Evolutionary conservation across 768 basidiomycete species (phyloP).

Genomic region (Podaxis mareebaensis): DNA sequence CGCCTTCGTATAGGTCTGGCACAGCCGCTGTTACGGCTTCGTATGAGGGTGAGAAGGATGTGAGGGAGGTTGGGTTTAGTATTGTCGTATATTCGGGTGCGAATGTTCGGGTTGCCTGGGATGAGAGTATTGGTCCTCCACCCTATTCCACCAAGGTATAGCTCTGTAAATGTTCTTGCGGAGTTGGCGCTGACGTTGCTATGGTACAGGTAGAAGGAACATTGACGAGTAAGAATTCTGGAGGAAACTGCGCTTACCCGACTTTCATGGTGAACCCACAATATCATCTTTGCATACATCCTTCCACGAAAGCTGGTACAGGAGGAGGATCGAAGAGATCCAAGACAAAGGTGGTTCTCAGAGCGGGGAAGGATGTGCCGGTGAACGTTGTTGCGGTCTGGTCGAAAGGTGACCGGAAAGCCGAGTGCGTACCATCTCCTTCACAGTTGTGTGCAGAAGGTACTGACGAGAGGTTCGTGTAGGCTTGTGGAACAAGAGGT

Average conservation of each 20-base stretch:
- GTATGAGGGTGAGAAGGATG: constrained; percentile 58
- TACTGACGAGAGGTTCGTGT: not conserved
- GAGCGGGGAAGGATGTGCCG: constrained; percentile 65
- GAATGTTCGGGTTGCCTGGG: constrained; percentile 43
- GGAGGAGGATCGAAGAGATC: constrained; percentile 18
- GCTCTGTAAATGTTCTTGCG: not conserved
- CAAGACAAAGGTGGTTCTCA: constrained; percentile 49
- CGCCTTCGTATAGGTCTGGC: constrained; percentile 34
- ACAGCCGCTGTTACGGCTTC: constrained; percentile 58
- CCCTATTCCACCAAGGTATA: constrained; percentile 42
- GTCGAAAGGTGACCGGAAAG: constrained; percentile 72
- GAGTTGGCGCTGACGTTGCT: not conserved
- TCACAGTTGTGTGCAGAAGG: not conserved
- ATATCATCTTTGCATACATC: constrained; percentile 66
- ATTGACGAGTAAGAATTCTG: constrained; percentile 71
- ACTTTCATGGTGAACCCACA: constrained; percentile 92
- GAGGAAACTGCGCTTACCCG: constrained; percentile 79
- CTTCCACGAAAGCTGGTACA: constrained; percentile 24
- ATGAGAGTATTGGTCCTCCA: constrained; percentile 37
- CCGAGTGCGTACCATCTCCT: constrained; percentile 55
- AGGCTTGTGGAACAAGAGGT: constrained; percentile 70
- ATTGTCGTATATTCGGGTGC: constrained; percentile 57
- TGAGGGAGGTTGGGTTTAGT: constrained; percentile 63
- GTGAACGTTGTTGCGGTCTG: constrained; percentile 75
- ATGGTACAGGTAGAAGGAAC: constrained; percentile 56